Evolutionary conservation across 805 yeast genomes (phyloP), one percentile per base, ranked within the genome.

Genomic region (Pichia cephalocereana): DNA sequence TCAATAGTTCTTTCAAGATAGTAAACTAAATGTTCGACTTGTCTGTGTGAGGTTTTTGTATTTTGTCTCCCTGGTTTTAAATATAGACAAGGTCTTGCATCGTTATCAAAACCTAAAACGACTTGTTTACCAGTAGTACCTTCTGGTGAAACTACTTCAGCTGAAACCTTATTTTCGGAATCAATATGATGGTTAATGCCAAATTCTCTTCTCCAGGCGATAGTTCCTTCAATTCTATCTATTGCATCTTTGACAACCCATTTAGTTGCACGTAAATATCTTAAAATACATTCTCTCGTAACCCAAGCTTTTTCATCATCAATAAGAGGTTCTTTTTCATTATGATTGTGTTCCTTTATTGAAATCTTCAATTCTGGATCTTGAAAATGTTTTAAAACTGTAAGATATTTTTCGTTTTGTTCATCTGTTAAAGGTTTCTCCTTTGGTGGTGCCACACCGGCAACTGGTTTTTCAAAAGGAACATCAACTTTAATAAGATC

Each of bases 61-160:
- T 93, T 93, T 67, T 93, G 99, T 62, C 96, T 78, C 14, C 98
- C 98, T 0, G 96, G 95, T 64, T 86, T 85, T 63, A 93, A 73
- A 64, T 91, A 91, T 36, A 93, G 69, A 60, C 97, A 91, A 6
- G 99, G 98, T 62, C 99, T 79, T 26, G 83, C 76, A 59, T 85
- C 89, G 57, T 83, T 84, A 61, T 93, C 99, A 62, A 71, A 93
- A 23, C 99, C 99, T 43, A 93, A 69, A 46, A 91, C 82, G 26
- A 91, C 83, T 66, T 91, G 88, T 65, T 93, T 93, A 48, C 99
- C 99, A 0, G 95, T 83, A 62, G 80, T 90, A 64, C 86, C 85
- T 68, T 93, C 97, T 2, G 67, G 73, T 0, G 77, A 64, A 14
- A 78, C 75, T 19, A 75, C 57, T 8, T 76, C 79, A 3, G 83